A percentile compares a stretch with the other conserved stretches of the same genome.
Evolutionary conservation across 2,329 filamentous ascomycete genomes (phyloP).

Genomic region (Juglanconis juglandina): DNA sequence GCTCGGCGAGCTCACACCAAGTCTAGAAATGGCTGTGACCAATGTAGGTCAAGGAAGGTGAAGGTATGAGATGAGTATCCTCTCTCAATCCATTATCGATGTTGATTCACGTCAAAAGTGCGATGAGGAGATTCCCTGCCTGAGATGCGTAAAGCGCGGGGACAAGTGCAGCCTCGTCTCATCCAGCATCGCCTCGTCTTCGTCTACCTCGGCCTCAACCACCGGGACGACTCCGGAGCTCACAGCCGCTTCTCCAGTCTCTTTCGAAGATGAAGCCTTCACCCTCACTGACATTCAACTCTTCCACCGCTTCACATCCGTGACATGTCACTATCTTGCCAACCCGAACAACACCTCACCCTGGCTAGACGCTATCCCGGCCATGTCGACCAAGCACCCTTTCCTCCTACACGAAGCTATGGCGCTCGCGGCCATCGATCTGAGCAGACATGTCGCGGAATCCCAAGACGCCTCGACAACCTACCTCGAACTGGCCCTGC

Average conservation of each 20-base stretch:
- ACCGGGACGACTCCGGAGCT: neutral
- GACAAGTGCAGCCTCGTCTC: constrained; percentile 22
- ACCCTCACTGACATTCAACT: constrained; percentile 21
- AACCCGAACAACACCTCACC: constrained; percentile 17
- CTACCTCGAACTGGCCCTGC: constrained; percentile 19
- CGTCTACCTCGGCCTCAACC: neutral
- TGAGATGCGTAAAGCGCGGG: constrained; percentile 22
- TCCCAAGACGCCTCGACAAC: neutral
- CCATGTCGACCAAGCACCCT: constrained; percentile 21
- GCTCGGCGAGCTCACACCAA: constrained; percentile 16
- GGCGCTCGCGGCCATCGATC: constrained; percentile 24
- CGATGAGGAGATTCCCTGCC: constrained; percentile 25
- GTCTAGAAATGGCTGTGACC: constrained; percentile 14
- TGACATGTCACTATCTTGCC: constrained; percentile 19
- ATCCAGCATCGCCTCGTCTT: neutral
- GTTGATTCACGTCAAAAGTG: constrained; percentile 17
- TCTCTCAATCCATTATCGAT: neutral
- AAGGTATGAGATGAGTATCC: constrained; percentile 6
- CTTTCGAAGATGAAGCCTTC: constrained; percentile 16
- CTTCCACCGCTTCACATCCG: constrained; percentile 23
- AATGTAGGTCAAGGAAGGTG: constrained; percentile 11
- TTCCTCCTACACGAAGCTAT: constrained; percentile 26
- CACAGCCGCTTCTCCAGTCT: neutral
- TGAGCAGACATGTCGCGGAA: constrained; percentile 14
- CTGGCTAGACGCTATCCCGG: constrained; percentile 21